Percentiles rank a stretch among this genome's conserved stretches.
Conservation (phyloP, 1,284 basidiomycete species). For the Sporisorium graminicola region DNA sequence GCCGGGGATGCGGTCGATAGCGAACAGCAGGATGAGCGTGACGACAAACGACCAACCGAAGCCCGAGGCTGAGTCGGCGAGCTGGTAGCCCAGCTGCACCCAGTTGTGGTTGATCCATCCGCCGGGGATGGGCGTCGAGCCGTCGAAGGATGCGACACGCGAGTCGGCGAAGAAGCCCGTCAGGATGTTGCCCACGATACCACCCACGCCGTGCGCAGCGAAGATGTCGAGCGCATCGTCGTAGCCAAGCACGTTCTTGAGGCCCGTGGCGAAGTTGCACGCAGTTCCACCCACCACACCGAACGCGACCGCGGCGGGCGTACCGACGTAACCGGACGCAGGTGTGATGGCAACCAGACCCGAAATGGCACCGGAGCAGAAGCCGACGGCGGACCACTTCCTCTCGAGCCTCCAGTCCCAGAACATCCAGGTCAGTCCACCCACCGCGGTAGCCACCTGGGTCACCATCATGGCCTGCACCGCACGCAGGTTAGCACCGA, state of each 20-base stretch:
- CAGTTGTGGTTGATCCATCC: slow-evolving; percentile 92
- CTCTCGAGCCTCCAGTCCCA: slow-evolving; percentile 66
- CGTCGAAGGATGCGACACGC: slow-evolving; percentile 84
- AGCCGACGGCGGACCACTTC: slow-evolving; percentile 78
- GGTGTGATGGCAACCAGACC: slow-evolving; percentile 81
- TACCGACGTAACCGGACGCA: slow-evolving; percentile 74
- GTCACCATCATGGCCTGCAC: slow-evolving; percentile 71
- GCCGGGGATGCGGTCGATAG: slow-evolving; percentile 91
- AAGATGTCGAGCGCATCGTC: slow-evolving; percentile 77
- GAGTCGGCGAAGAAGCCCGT: slow-evolving; percentile 89
- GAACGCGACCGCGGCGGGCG: slow-evolving; percentile 63
- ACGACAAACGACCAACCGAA: slow-evolving; percentile 64
- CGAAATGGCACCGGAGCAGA: slow-evolving; percentile 93
- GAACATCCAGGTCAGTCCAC: slow-evolving; percentile 71
- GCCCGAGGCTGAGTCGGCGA: slow-evolving; percentile 78
- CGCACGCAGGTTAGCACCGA: slow-evolving; percentile 71
- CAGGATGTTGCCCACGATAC: slow-evolving; percentile 85
- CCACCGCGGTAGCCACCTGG: slow-evolving; percentile 81
- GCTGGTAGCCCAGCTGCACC: slow-evolving; percentile 80
- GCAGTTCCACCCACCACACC: slow-evolving; percentile 83
- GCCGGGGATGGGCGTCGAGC: slow-evolving; percentile 71
- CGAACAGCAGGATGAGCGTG: slow-evolving; percentile 82
- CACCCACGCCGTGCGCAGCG: slow-evolving; percentile 88
- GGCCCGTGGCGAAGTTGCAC: slow-evolving; percentile 93
- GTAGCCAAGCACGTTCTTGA: slow-evolving; percentile 77